phyloP scores from a whole-genome alignment of 169 alveolate species.

The Cyclospora cayetanensis region DNA sequence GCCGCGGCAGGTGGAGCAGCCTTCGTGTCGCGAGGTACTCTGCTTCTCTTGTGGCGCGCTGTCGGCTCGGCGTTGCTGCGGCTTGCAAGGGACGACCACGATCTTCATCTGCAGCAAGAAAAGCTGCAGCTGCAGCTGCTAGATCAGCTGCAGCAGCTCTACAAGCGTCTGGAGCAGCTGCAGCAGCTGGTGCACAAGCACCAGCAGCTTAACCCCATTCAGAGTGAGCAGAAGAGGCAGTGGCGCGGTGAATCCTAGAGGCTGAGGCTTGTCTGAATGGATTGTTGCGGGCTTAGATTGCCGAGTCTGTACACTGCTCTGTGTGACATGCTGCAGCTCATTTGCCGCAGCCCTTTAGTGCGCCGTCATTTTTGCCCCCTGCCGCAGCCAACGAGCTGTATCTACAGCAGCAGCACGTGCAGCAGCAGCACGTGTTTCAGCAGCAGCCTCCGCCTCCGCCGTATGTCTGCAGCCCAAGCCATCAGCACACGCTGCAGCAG shows the following conservation, averaged over 20 bases:
- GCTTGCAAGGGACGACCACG: conserved; percentile 34
- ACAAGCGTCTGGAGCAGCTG: conserved; percentile 39
- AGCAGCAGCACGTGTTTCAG: conserved; percentile 51
- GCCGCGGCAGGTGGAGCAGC: background rate
- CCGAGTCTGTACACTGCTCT: too few species aligned
- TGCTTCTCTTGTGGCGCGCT: background rate
- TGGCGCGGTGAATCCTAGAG: too few species aligned
- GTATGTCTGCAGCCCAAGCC: conserved; percentile 41
- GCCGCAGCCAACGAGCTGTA: conserved; percentile 52
- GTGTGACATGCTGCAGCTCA: conserved; percentile 45
- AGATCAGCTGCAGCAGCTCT: background rate
- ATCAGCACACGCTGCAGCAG: conserved; percentile 45
- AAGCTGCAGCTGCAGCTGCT: background rate
- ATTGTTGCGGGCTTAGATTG: background rate
- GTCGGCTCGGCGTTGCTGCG: conserved; percentile 12
- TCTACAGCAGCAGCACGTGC: conserved; percentile 25
- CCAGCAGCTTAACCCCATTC: conserved; percentile 3
- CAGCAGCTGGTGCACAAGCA: conserved; percentile 32
- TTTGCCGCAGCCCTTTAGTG: conserved; percentile 33
- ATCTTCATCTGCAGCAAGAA: background rate
- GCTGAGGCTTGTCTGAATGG: background rate
- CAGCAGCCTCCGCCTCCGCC: conserved; percentile 56
- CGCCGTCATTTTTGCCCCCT: conserved; percentile 2
- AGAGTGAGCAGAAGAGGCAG: conserved; percentile 16
- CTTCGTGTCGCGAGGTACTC: background rate